These are phyloP conservation scores for Nicotiana otophora DNA, from an alignment of 257 asterid genomes.

Conservation along the genomic window DNA sequence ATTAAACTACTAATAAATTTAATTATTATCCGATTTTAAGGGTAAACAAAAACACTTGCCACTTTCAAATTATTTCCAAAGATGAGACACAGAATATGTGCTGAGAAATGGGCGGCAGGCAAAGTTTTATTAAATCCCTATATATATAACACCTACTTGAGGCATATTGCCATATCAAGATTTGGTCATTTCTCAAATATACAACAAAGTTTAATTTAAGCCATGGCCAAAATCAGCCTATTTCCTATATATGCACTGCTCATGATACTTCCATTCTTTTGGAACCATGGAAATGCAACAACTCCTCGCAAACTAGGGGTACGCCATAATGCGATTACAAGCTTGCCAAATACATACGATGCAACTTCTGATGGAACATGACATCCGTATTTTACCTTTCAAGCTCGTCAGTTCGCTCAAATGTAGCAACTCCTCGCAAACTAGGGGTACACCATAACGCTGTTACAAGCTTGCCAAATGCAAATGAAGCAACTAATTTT, in stretches of 20 bases:
- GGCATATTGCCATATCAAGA: neutral
- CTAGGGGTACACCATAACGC: neutral
- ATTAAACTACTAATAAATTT: too few species aligned
- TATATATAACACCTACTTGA: neutral
- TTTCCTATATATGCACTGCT: neutral
- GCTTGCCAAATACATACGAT: neutral
- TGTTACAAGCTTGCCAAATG: neutral
- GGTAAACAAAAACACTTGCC: too few species aligned
- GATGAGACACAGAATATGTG: too few species aligned
- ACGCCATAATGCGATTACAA: neutral
- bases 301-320: neutral
- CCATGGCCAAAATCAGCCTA: neutral
- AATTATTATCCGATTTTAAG: too few species aligned
- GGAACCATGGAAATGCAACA: neutral
- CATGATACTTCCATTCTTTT: neutral
- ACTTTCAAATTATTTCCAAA: too few species aligned
- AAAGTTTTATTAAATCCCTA: neutral
- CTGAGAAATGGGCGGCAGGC: too few species aligned
- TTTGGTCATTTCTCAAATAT: neutral
- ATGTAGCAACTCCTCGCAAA: neutral
- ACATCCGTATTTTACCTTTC: neutral
- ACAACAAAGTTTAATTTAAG: neutral
- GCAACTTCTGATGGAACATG: neutral
- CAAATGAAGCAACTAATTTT: too few species aligned
- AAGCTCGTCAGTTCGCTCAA: neutral